Percentiles rank a stretch among this genome's conserved stretches.
Conservation (phyloP, 163 green algal species). For the Trebouxia gelatinosa region DNA sequence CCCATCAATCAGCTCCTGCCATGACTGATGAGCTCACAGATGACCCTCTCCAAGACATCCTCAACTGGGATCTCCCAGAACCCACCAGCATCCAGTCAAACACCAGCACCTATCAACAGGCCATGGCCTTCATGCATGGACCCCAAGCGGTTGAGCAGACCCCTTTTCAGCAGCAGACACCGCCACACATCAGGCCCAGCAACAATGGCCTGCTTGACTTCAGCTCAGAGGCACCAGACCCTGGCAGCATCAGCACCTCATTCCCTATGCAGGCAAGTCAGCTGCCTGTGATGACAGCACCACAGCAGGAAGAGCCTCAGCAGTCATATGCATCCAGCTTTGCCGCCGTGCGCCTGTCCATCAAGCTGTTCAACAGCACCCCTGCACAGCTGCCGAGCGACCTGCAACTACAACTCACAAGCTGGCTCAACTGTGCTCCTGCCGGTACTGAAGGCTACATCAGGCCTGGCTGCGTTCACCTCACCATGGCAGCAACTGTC, state of each 20-base stretch:
- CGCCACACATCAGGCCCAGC: neutral
- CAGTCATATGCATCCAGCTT: slow-evolving; percentile 20
- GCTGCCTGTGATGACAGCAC: no score
- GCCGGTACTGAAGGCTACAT: slow-evolving; percentile 60
- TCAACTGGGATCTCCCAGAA: neutral
- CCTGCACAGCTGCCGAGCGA: slow-evolving; percentile 67
- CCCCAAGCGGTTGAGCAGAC: neutral
- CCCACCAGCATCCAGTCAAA: neutral
- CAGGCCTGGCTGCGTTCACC: slow-evolving; percentile 79
- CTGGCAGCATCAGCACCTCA: neutral
- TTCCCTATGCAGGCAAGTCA: no score
- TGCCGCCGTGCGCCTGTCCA: slow-evolving; percentile 53
- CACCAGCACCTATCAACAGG: neutral
- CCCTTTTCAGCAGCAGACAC: neutral
- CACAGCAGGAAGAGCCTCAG: no score
- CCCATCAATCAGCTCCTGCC: no score
- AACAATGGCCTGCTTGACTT: neutral
- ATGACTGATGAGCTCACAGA: no score
- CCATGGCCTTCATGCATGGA: neutral
- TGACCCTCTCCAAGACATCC: neutral
- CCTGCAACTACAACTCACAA: slow-evolving; percentile 51
- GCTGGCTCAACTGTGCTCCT: slow-evolving; percentile 38
- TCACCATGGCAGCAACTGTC: slow-evolving; percentile 59
- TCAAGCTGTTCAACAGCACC: slow-evolving; percentile 84
- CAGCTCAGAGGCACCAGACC: neutral